Base-by-base conservation (phyloP, 805 yeast genomes). In the Naumovozyma baii region DNA sequence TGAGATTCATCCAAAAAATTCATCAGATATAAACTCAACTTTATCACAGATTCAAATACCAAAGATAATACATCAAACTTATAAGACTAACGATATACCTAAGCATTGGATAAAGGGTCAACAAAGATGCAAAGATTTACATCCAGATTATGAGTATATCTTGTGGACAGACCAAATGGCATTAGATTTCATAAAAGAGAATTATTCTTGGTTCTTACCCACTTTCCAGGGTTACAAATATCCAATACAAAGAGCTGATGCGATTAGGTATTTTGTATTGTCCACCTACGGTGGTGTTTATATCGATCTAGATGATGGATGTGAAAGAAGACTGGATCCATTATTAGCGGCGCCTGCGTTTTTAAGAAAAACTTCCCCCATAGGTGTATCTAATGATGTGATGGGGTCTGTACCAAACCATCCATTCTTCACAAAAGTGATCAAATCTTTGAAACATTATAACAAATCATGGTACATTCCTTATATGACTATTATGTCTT, bases 21-120 rank as follows among this genome's bases (percentile, higher is more conserved):
- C 33, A 15, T 36, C 38, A 3, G 70, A 69, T 41, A 55, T 80
- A 30, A 22, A 22, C 26, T 22, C 26, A 22, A 22, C 26, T 10
- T 22, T 22, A 10, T n/a, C n/a, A n/a, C n/a, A n/a, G n/a, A n/a
- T n/a, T n/a, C 26, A 22, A 22, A 84, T 87, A 35, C 96, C 96
- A 29, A 83, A 81, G 53, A 86, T 86, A 57, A 85, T 87, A 39
- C 96, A 87, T 57, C 96, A 87, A 61, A 87, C 96, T 12, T 87
- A 87, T 60, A 86, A 83, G 55, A 81, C 83, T 16, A 71, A 67
- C 7, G 71, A 78, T 14, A 74, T 86, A 10, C 96, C 96, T 4
- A 84, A 76, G 37, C 68, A 72, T 36, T 87, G 96, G 96, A 66
- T 64, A 44, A 70, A 69, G 2, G 86, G 92, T 25, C 95, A 84